These are phyloP conservation scores for Kodamaea fungicola DNA, from an alignment of 1,139 yeast species.

Conservation along the genomic window DNA sequence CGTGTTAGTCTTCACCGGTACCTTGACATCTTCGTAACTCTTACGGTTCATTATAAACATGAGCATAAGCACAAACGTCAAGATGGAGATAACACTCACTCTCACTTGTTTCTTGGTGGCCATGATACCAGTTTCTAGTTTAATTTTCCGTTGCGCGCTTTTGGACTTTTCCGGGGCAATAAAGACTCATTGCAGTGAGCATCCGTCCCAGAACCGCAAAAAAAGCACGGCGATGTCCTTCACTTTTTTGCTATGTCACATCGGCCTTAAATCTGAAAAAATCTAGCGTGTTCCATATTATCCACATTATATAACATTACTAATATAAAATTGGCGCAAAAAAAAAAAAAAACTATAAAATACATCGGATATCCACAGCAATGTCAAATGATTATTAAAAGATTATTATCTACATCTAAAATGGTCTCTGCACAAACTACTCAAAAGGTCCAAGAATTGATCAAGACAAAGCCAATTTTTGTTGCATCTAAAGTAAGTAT, in stretches of 20 bases:
- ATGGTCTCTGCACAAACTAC: conserved; percentile 48
- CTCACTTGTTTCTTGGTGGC: conserved; percentile 18
- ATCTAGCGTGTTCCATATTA: neutral
- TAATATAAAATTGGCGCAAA: neutral
- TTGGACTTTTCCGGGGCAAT: no score
- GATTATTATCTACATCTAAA: conserved; percentile 11
- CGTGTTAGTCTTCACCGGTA: conserved; percentile 4
- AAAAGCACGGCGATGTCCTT: no score
- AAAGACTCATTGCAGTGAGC: no score
- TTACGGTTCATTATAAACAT: neutral
- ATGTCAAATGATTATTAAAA: conserved; percentile 8
- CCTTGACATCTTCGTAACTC: conserved; percentile 1
- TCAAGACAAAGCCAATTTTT: conserved; percentile 66
- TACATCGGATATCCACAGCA: neutral
- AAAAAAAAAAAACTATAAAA: conserved; percentile 4
- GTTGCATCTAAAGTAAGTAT: conserved; percentile 71
- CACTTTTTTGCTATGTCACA: conserved; percentile 14
- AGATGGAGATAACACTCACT: conserved; percentile 15
- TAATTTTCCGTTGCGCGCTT: neutral
- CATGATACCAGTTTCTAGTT: conserved; percentile 8
- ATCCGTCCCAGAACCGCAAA: no score
- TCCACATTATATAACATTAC: neutral
- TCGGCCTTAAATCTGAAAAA: conserved; percentile 12
- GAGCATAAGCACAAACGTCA: conserved; percentile 14
- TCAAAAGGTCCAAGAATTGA: conserved; percentile 59